Conservation (phyloP, 192 early-diverging fungal genomes). For the Paraglomus occultum region DNA sequence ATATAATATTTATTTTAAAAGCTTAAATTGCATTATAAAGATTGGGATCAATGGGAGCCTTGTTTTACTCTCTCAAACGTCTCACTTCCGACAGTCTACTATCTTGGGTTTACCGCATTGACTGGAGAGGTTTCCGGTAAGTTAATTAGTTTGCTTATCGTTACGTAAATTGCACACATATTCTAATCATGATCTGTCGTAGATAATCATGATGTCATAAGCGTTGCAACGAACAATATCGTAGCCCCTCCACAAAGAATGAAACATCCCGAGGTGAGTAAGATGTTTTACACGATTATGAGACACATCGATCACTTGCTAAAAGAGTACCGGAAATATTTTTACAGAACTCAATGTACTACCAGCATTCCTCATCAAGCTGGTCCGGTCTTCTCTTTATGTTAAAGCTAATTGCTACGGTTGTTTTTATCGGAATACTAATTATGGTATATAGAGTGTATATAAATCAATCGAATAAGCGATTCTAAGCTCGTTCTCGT, state of each 20-base stretch:
- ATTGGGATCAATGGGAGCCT: slow-evolving; percentile 67
- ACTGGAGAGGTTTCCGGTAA: slow-evolving; percentile 90
- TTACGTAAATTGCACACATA: too few species aligned
- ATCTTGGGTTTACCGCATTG: slow-evolving; percentile 88
- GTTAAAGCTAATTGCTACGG: slow-evolving; percentile 20
- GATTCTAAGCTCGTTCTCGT: slow-evolving; percentile 2
- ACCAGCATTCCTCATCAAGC: slow-evolving; percentile 10
- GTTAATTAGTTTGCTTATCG: neutral
- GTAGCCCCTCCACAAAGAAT: slow-evolving; percentile 9
- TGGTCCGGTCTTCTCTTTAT: slow-evolving; percentile 20
- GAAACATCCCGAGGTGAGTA: neutral
- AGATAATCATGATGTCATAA: slow-evolving; percentile 28
- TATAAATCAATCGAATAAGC: slow-evolving; percentile 27
- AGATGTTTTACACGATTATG: too few species aligned
- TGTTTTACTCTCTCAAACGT: slow-evolving; percentile 84
- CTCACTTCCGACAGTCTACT: slow-evolving; percentile 71
- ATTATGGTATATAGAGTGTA: slow-evolving; percentile 26
- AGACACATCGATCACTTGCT: too few species aligned
- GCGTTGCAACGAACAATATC: slow-evolving; percentile 25
- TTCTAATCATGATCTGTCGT: neutral
- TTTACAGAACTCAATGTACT: neutral
- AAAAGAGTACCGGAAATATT: too few species aligned
- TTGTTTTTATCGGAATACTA: neutral
- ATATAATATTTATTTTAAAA: slow-evolving; percentile 15
- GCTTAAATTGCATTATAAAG: slow-evolving; percentile 44